Percentiles rank a stretch among this genome's conserved stretches.
phyloP scores from a whole-genome alignment of 495 filamentous ascomycete species.

The Trypethelium eluteriae region DNA sequence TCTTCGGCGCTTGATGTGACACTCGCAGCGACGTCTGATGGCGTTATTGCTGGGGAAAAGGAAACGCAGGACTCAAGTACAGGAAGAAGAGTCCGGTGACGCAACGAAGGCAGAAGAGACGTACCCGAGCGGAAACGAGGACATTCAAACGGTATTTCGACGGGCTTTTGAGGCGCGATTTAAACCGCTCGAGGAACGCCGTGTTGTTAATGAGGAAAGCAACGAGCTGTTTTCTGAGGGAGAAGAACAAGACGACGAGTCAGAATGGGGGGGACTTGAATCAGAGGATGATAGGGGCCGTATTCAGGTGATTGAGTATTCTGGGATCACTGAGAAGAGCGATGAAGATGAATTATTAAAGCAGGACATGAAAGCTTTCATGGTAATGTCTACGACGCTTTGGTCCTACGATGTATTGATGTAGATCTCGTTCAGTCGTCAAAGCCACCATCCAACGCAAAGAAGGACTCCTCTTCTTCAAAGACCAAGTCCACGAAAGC shows the following conservation, averaged over 20 bases:
- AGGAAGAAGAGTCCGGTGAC: constrained; percentile 13
- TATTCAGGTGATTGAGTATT: constrained; percentile 62
- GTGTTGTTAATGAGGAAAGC: constrained; percentile 21
- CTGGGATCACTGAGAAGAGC: constrained; percentile 28
- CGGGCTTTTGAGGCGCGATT: constrained; percentile 85
- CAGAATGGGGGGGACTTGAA: constrained; percentile 63
- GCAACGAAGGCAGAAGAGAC: constrained; percentile 13
- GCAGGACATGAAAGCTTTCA: constrained; percentile 66
- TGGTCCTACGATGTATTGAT: neutral
- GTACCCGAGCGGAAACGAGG: constrained; percentile 13
- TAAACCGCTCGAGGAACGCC: constrained; percentile 49
- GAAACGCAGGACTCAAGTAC: constrained; percentile 22
- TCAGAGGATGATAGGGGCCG: constrained; percentile 37
- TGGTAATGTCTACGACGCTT: constrained; percentile 44
- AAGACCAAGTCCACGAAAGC: constrained; percentile 26
- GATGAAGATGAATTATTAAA: constrained; percentile 46
- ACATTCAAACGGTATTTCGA: constrained; percentile 54
- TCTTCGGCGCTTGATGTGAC: neutral
- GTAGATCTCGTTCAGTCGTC: constrained; percentile 40
- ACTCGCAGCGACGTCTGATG: constrained; percentile 11
- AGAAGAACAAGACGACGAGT: constrained; percentile 35
- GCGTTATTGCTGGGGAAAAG: constrained; percentile 26
- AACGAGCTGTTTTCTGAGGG: constrained; percentile 28
- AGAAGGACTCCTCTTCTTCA: neutral
- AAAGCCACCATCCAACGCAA: constrained; percentile 40